These are phyloP conservation scores for Serendipita indica DNA, from an alignment of 768 basidiomycete genomes.

Conservation along the genomic window DNA sequence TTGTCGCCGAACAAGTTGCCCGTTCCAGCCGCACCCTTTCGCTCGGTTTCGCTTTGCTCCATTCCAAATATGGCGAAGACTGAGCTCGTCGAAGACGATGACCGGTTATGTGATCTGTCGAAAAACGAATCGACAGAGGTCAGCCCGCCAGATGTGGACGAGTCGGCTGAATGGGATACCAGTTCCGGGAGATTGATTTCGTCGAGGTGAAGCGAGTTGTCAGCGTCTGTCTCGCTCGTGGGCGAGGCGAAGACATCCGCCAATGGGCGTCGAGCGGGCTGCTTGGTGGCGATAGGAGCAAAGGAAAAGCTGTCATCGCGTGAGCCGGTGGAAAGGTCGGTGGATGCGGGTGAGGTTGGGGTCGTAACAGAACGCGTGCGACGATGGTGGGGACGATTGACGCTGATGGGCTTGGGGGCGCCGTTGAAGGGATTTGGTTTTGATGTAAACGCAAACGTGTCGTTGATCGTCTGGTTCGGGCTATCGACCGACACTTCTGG, in stretches of 20 bases:
- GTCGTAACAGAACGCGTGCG: background rate
- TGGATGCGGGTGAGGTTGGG: background rate
- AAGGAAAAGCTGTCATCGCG: background rate
- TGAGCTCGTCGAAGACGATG: background rate
- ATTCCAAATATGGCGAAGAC: background rate
- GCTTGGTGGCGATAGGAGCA: background rate
- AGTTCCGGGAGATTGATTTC: background rate
- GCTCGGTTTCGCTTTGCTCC: background rate
- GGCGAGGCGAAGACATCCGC: background rate
- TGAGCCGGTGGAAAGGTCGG: no score
- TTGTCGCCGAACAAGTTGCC: background rate
- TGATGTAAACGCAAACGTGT: conserved; percentile 4
- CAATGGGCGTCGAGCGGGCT: background rate
- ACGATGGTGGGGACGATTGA: background rate
- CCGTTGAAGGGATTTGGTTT: background rate
- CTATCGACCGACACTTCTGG: background rate
- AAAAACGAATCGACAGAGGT: conserved; percentile 3
- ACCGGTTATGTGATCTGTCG: background rate
- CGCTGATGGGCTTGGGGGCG: background rate
- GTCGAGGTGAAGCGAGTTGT: background rate
- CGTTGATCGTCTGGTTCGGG: background rate
- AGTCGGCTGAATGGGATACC: background rate
- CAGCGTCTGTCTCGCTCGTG: background rate
- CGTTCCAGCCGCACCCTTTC: background rate
- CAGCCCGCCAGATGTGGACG: background rate